Percentiles rank a stretch among this genome's conserved stretches.
phyloP scores from a whole-genome alignment of 2,329 filamentous ascomycete species.

The Ophiocordyceps australis region DNA sequence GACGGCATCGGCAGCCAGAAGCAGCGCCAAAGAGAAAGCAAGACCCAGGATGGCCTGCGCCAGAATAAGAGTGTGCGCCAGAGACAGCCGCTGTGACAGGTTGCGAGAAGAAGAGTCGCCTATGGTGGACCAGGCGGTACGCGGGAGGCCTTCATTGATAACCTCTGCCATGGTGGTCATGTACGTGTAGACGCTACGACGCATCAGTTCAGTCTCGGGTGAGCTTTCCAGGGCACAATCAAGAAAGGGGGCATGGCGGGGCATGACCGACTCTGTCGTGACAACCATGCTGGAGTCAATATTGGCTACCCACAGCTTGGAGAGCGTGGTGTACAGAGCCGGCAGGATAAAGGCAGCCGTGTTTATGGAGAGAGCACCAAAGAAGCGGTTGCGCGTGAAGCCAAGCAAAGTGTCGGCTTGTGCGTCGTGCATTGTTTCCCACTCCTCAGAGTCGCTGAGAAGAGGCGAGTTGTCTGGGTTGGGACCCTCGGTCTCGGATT shows the following conservation, averaged over 20 bases:
- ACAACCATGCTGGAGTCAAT: constrained; percentile 35
- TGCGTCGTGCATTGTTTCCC: no score
- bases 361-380: constrained; percentile 44
- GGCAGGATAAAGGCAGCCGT: constrained; percentile 42
- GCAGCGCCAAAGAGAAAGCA: constrained; percentile 40
- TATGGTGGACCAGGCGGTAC: constrained; percentile 50
- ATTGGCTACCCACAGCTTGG: constrained; percentile 52
- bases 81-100: constrained; percentile 28
- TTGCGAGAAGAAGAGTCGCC: constrained; percentile 40
- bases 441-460: no score
- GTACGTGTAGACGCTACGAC: constrained; percentile 39
- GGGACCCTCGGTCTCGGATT: no score
- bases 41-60: constrained; percentile 39
- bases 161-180: constrained; percentile 49
- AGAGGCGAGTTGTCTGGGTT: no score
- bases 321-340: constrained; percentile 47
- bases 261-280: constrained; percentile 10
- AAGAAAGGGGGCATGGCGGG: neutral
- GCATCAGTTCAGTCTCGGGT: constrained; percentile 25
- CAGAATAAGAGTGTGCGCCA: constrained; percentile 44
- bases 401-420: no score
- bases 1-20: constrained; percentile 32
- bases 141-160: constrained; percentile 53
- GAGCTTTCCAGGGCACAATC: neutral
- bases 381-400: constrained; percentile 22